Percentiles rank a stretch among this genome's conserved stretches.
phyloP scores from a whole-genome alignment of 441 rosid genomes.

The Eugenia klotzschiana region DNA sequence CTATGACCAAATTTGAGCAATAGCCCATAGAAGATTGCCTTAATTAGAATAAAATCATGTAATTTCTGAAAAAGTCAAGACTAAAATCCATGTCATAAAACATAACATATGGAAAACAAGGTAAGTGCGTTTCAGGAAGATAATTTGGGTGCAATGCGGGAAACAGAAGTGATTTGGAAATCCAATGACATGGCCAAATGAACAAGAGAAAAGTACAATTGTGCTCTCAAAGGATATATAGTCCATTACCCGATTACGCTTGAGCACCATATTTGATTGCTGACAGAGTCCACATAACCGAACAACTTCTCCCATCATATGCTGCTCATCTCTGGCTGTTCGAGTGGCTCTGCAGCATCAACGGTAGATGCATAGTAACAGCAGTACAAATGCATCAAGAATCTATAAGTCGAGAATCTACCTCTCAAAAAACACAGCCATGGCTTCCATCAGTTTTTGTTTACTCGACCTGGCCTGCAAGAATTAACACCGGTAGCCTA shows the following conservation, averaged over 20 bases:
- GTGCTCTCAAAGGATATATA: not conserved
- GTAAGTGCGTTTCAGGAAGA: not conserved
- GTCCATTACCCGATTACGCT: conserved; percentile 52
- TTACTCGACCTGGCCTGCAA: conserved; percentile 71
- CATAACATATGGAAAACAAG: not conserved
- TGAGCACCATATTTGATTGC: conserved; percentile 84
- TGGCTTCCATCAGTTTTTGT: conserved; percentile 72
- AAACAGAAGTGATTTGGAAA: not conserved
- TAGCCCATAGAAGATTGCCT: not conserved
- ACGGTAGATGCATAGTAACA: not conserved
- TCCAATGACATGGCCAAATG: not conserved
- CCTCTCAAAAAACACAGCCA: conserved; percentile 89
- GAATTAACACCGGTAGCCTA: conserved; percentile 2
- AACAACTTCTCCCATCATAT: conserved; percentile 48
- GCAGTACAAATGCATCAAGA: not conserved
- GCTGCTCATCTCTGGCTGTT: conserved; percentile 45
- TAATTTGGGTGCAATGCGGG: not conserved
- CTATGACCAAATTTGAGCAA: not conserved
- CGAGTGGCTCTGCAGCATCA: conserved; percentile 36
- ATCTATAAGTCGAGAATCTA: conserved; percentile 8
- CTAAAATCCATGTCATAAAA: not conserved
- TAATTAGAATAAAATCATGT: not conserved
- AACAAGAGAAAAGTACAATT: not conserved
- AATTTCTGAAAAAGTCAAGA: not conserved
- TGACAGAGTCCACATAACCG: conserved; percentile 64